Evolutionary conservation across 1,139 yeast species (phyloP).

Genomic region (Lodderomyces margitis): DNA sequence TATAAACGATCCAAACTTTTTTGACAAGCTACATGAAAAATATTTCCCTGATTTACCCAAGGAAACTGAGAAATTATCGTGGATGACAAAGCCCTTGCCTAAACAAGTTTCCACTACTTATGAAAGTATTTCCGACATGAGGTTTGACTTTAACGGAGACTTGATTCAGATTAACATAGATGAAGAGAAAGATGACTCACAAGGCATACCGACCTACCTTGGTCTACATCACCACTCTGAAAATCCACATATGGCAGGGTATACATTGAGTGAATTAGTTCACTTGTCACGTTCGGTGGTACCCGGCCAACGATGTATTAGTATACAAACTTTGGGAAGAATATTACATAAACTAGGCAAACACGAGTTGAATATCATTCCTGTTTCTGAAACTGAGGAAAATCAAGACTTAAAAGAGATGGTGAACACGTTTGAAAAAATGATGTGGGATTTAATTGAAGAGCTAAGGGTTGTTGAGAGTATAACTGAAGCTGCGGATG

Average conservation of each 20-base stretch:
- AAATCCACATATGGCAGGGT: conserved; percentile 88
- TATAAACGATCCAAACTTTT: conserved; percentile 72
- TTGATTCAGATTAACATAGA: conserved; percentile 43
- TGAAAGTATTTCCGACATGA: conserved; percentile 63
- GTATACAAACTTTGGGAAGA: conserved; percentile 85
- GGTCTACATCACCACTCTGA: conserved; percentile 94
- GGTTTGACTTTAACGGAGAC: conserved; percentile 88
- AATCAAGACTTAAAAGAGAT: conserved; percentile 39
- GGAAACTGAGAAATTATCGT: conserved; percentile 77
- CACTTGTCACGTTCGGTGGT: conserved; percentile 77
- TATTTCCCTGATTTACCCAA: conserved; percentile 87
- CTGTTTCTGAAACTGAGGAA: conserved; percentile 33
- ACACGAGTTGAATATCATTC: conserved; percentile 53
- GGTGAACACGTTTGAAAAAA: conserved; percentile 50
- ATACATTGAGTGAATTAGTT: conserved; percentile 78
- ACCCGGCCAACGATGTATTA: conserved; percentile 82
- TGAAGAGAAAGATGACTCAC: conserved; percentile 34
- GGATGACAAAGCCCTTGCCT: conserved; percentile 79
- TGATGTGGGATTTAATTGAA: conserved; percentile 75
- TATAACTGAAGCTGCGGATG: conserved; percentile 73
- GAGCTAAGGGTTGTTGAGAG: conserved; percentile 68
- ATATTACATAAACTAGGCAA: conserved; percentile 77
- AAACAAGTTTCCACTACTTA: conserved; percentile 45
- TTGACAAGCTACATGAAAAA: conserved; percentile 74
- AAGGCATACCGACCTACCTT: conserved; percentile 46